Evolutionary conservation across 2,329 filamentous ascomycete genomes (phyloP), one percentile per base, ranked within the genome.

Genomic region (Cladobotryum mycophilum): DNA sequence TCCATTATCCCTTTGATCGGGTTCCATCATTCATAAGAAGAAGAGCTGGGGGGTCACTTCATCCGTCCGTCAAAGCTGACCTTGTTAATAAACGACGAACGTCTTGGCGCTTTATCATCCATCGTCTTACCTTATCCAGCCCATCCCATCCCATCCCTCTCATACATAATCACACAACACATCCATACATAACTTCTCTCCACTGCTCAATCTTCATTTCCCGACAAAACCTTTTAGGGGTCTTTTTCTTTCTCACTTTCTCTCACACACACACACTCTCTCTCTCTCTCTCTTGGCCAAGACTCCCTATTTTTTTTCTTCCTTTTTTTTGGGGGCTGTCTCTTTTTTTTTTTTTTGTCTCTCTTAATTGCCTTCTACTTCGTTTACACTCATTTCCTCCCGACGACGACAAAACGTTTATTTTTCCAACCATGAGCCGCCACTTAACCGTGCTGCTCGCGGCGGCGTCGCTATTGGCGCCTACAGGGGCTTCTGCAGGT

Each of bases 391-490:
- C 25, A 30, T 30, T 30, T 30, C 6, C 9, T 30, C 25, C 2
- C 8, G 6, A 8, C 9, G 6, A 8, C 9, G 6, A 8, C 9
- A 30, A 5, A 5, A 30, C 8, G 4, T 2, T 30, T 30, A 30
- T 30, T 30, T 2, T 30, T 30, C 9, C 8, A 30, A 14, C 46
- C 35, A 52, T 56, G 48, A 47, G 34, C 11, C 44, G 50, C 35
- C 52, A 53, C 45, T 33, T 58, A 47, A 48, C 54, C 37, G 25
- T 53, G 41, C 45, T 58, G 48, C 56, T 58, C 44, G 50, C 55
- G 40, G 56, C 49, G 33, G 47, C 51, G 20, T 41, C 55, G 30
- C 49, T 41, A 40, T 41, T 45, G 52, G 38, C 40, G 36, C 45
- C 52, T 12, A 44, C 51, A 42, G 53, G 44, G 46, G 50, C 45